These are phyloP conservation scores for Globisporangium megalacanthum DNA, from an alignment of 352 stramenopile species.

Conservation along the genomic window DNA sequence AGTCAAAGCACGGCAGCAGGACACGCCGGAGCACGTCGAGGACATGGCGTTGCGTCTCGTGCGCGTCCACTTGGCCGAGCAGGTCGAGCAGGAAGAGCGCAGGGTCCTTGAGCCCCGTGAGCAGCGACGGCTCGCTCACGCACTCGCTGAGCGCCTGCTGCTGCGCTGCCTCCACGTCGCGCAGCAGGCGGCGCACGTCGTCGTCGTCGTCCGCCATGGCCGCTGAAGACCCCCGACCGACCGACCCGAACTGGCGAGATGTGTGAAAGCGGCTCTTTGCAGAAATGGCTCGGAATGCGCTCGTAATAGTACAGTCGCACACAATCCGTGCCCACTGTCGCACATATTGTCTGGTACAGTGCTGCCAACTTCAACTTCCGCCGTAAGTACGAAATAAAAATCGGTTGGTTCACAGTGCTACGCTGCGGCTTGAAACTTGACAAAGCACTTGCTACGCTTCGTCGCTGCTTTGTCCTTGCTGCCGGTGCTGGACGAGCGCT, in stretches of 20 bases:
- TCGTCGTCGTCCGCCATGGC: conserved; percentile 1
- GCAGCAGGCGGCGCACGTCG: conserved; percentile 29
- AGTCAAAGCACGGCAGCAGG: conserved; percentile 28
- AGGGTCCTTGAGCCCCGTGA: conserved; percentile 33
- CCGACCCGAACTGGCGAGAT: no score
- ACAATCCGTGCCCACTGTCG: background rate
- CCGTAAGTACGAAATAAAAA: background rate
- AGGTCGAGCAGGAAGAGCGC: conserved; percentile 46
- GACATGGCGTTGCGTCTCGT: conserved; percentile 22
- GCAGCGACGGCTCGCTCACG: conserved; percentile 15
- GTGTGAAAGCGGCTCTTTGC: background rate
- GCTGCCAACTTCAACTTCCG: conserved; percentile 4
- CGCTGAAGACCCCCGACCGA: no score
- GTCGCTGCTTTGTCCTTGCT: conserved; percentile 1
- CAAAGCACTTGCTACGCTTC: conserved; percentile 1
- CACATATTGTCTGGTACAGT: background rate
- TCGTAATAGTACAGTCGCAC: background rate
- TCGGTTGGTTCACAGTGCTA: background rate
- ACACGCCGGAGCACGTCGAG: conserved; percentile 34
- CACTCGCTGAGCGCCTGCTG: conserved; percentile 25
- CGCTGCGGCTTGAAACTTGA: conserved; percentile 7
- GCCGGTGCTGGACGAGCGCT: conserved; percentile 3
- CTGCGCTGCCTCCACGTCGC: conserved; percentile 33
- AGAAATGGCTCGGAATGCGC: background rate
- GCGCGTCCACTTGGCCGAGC: conserved; percentile 25